These are phyloP conservation scores for Magnolia changhungtana DNA, from an alignment of 164 flowering plant species.

Conservation along the genomic window DNA sequence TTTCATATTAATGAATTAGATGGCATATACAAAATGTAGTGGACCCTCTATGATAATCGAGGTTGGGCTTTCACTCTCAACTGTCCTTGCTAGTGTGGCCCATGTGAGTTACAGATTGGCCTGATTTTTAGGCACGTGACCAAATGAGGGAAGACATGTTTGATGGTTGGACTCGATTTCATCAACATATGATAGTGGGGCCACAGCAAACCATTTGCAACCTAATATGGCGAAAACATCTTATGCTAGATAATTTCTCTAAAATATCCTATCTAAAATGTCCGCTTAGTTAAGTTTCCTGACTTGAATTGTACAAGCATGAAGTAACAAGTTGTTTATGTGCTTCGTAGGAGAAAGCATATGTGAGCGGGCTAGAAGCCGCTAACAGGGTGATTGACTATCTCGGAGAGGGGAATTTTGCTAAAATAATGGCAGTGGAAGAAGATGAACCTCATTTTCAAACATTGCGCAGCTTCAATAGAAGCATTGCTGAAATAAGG, in stretches of 20 bases:
- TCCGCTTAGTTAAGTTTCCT: neutral
- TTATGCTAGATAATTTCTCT: neutral
- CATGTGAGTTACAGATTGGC: too few relatives aligned
- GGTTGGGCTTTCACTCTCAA: too few relatives aligned
- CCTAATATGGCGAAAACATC: too few relatives aligned
- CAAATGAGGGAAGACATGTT: too few relatives aligned
- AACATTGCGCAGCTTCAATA: constrained; percentile 46
- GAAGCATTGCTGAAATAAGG: constrained; percentile 40
- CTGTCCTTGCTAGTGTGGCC: too few relatives aligned
- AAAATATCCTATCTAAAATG: neutral
- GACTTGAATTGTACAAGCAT: neutral
- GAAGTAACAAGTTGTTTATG: neutral
- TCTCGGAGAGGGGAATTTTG: constrained; percentile 54
- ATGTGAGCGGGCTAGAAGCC: constrained; percentile 68
- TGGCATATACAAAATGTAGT: too few relatives aligned
- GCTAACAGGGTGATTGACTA: constrained; percentile 61
- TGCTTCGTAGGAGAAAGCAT: constrained; percentile 51
- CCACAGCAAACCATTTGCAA: neutral
- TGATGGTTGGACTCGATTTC: neutral
- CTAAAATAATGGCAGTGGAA: constrained; percentile 57
- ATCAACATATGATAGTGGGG: neutral
- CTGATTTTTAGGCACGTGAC: too few relatives aligned
- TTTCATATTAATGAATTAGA: too few relatives aligned
- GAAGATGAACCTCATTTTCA: constrained; percentile 67
- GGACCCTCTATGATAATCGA: too few relatives aligned